Evolutionary conservation across 2,329 filamentous ascomycete genomes (phyloP), one percentile per base, ranked within the genome.

Genomic region (Alternaria atra): DNA sequence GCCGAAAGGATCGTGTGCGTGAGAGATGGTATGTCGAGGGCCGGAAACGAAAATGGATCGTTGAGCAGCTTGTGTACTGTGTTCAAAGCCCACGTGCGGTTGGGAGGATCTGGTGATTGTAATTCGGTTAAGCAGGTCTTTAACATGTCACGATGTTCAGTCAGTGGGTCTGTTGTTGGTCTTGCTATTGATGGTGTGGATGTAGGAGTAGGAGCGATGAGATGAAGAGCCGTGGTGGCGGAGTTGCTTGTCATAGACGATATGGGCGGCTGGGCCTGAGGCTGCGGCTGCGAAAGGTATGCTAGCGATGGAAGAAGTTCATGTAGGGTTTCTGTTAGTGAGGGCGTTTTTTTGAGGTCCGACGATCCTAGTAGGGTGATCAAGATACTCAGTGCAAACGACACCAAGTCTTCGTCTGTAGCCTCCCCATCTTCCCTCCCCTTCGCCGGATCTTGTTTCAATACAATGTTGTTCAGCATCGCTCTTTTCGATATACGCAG

Each of bases 1-100:
- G 85, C 87, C 1, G 88, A 87, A 54, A 92, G 81, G 0, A 93
- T 80, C 1, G 91, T 81, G 6, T 90, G 85, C 0, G 90, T 80
- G 3, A 88, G 82, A 1, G 88, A 85, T 0, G 87, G 87, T n/a
- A 92, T 84, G 70, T 93, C 90, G 15, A 93, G 74, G 9, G 89
- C 80, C 0, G 88, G 77, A 53, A 75, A 77, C 42, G 87, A 87
- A 39, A 82, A 79, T 0, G 84, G 48, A 39, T 67, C 76, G 25
- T 81, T 66, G 39, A 93, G 84, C 8, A 93, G 80, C 42, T 65
- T 70, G 29, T 68, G 67, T 0, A 81, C 52, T 0, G 66, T 70
- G 6, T 72, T 66, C 27, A 81, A 65, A 6, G 77, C 76, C 68
- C 77, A 78, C 3, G 73, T 73, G 15, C 79, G 75, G 48, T 78